Evolutionary conservation across 192 early-diverging fungal species (phyloP).

Genomic region (Endogone sp.): DNA sequence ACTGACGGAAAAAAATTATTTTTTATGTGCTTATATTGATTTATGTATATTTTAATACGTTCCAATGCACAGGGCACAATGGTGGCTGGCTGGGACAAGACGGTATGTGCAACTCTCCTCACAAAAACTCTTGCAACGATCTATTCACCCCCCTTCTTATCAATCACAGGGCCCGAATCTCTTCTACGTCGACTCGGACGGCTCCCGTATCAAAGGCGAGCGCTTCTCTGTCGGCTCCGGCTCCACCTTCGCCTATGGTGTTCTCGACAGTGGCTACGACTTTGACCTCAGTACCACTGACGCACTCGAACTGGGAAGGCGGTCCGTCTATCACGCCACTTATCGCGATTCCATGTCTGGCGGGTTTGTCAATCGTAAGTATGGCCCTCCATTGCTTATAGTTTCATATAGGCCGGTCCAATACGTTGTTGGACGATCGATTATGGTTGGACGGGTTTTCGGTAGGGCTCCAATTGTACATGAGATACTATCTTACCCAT

Average conservation of each 20-base stretch:
- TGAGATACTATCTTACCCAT: too few species aligned
- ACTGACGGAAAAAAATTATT: too few species aligned
- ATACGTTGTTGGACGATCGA: slow-evolving; percentile 28
- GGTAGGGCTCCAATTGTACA: too few species aligned
- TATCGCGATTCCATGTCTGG: slow-evolving; percentile 93
- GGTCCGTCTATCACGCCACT: slow-evolving; percentile 95
- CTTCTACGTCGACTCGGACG: slow-evolving; percentile 97
- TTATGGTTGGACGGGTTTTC: slow-evolving; percentile 2
- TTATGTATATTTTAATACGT: too few species aligned
- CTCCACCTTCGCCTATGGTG: slow-evolving; percentile 98
- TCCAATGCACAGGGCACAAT: slow-evolving; percentile 81
- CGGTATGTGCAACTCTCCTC: slow-evolving; percentile 34
- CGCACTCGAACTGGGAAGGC: slow-evolving; percentile 86
- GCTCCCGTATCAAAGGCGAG: slow-evolving; percentile 79
- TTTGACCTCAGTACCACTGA: slow-evolving; percentile 77
- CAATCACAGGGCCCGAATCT: slow-evolving; percentile 74
- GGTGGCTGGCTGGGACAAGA: slow-evolving; percentile 98
- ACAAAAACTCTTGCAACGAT: background rate
- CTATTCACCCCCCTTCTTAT: background rate
- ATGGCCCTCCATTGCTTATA: background rate
- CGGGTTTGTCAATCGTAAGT: slow-evolving; percentile 69
- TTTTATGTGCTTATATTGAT: too few species aligned
- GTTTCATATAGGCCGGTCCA: background rate
- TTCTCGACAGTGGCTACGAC: slow-evolving; percentile 86
- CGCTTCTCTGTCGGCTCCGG: slow-evolving; percentile 97